Conservation (phyloP, 352 stramenopile species). For the Phytophthora melonis region DNA sequence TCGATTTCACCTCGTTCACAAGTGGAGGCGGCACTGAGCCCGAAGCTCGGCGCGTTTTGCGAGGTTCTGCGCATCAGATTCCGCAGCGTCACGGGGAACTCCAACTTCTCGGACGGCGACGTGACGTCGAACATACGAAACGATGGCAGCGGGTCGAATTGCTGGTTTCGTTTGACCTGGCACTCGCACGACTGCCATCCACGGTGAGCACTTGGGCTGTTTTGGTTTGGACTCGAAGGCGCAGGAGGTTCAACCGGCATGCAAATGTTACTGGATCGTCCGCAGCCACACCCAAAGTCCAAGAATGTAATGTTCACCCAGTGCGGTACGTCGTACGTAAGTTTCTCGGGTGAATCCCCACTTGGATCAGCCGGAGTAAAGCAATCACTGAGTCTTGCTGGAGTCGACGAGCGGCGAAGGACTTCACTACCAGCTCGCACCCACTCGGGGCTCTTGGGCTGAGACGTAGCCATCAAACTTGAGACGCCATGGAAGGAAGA, state of each 20-base stretch:
- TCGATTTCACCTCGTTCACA: constrained; percentile 15
- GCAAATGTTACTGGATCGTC: constrained; percentile 10
- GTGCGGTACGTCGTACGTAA: constrained; percentile 93
- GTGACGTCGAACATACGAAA: constrained; percentile 85
- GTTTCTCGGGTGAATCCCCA: neutral
- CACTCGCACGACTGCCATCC: constrained; percentile 56
- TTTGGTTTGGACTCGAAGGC: constrained; percentile 4
- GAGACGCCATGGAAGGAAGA: constrained; percentile 23
- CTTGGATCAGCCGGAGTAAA: neutral
- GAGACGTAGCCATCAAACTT: constrained; percentile 25
- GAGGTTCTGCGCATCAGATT: constrained; percentile 54
- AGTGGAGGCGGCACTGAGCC: neutral
- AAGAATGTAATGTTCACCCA: constrained; percentile 94
- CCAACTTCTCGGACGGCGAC: constrained; percentile 51
- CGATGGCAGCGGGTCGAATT: constrained; percentile 67
- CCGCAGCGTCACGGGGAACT: constrained; percentile 60
- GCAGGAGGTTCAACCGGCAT: neutral
- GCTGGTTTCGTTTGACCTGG: constrained; percentile 47
- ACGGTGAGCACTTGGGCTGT: constrained; percentile 12
- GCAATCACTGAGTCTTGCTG: constrained; percentile 5
- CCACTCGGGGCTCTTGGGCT: constrained; percentile 37
- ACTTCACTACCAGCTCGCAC: constrained; percentile 25
- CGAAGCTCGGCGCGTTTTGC: constrained; percentile 6
- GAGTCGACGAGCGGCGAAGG: constrained; percentile 15
- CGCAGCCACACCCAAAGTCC: constrained; percentile 78